Conservation (phyloP, 2,329 filamentous ascomycete genomes). For the Sarocladiaceae sp. region DNA sequence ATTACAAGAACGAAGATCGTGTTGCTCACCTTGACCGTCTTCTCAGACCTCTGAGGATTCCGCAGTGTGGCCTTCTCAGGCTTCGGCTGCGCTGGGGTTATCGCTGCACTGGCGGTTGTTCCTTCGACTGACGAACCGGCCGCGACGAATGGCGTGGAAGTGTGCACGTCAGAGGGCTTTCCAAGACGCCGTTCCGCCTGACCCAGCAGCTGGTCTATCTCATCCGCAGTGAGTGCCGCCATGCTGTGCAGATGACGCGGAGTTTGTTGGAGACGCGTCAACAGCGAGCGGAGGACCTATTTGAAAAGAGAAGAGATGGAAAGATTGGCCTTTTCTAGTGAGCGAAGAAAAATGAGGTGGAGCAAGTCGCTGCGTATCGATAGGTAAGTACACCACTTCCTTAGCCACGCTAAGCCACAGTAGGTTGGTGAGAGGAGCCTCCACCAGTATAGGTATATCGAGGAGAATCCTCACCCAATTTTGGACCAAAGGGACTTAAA, state of each 20-base stretch:
- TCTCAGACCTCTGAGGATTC: conserved; percentile 9
- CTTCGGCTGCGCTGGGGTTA: conserved; percentile 3
- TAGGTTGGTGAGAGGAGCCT: too few species aligned
- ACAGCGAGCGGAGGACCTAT: conserved; percentile 13
- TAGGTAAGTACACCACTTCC: too few species aligned
- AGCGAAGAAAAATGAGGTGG: too few species aligned
- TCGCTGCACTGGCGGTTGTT: neutral
- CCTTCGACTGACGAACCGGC: conserved; percentile 13
- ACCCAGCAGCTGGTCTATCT: conserved; percentile 25
- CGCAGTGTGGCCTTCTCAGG: conserved; percentile 14
- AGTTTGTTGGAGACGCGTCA: neutral
- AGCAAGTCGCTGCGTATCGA: too few species aligned
- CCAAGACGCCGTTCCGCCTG: conserved; percentile 26
- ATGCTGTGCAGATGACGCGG: conserved; percentile 17
- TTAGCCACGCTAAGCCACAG: too few species aligned
- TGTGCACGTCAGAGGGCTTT: neutral
- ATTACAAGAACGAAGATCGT: conserved; percentile 5
- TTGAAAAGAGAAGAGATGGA: conserved; percentile 8
- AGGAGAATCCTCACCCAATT: too few species aligned
- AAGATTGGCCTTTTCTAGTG: too few species aligned
- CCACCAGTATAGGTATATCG: too few species aligned
- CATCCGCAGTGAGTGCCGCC: conserved; percentile 22
- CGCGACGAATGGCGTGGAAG: conserved; percentile 3
- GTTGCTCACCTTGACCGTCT: conserved; percentile 22
- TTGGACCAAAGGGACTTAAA: too few species aligned